Conservation (phyloP, 164 flowering plant species). For the Nelumbo lutea region DNA sequence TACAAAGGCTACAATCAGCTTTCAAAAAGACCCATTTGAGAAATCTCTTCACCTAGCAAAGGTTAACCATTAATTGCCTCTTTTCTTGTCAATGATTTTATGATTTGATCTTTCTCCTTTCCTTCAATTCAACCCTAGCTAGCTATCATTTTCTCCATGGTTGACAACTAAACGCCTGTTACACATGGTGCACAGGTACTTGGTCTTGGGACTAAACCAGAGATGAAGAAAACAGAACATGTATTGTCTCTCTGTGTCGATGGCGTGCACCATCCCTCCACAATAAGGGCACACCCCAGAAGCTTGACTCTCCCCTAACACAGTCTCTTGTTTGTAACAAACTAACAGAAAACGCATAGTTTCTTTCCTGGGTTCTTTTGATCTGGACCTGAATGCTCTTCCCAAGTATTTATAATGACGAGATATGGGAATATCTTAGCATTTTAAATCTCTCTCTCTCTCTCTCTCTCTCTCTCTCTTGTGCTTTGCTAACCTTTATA, state of each 20-base stretch:
- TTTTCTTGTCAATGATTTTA: too few species aligned
- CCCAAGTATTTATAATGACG: too few species aligned
- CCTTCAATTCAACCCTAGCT: too few species aligned
- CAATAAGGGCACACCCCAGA: slow-evolving; percentile 85
- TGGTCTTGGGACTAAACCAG: slow-evolving; percentile 49
- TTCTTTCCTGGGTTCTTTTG: neutral
- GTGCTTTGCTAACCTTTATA: too few species aligned
- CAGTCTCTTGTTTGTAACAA: slow-evolving; percentile 72
- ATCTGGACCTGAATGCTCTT: too few species aligned
- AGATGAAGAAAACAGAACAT: slow-evolving; percentile 71
- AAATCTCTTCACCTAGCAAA: neutral
- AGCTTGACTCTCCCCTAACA: slow-evolving; percentile 53
- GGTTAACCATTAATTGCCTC: neutral
- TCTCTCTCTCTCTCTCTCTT: too few species aligned
- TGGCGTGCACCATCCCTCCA: slow-evolving; percentile 66
- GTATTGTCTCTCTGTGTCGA: slow-evolving; percentile 70
- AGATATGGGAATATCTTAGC: too few species aligned
- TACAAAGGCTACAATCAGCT: too few species aligned
- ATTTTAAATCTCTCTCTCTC: too few species aligned
- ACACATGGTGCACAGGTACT: slow-evolving; percentile 52
- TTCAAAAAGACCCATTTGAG: too few species aligned
- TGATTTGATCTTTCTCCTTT: too few species aligned
- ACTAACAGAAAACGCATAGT: slow-evolving; percentile 75
- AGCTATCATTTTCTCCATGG: slow-evolving; percentile 1
- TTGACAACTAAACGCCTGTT: slow-evolving; percentile 37